Evolutionary conservation across 1,139 yeast species (phyloP), one percentile per base, ranked within the genome.

Genomic region (Suhomyces taliae): DNA sequence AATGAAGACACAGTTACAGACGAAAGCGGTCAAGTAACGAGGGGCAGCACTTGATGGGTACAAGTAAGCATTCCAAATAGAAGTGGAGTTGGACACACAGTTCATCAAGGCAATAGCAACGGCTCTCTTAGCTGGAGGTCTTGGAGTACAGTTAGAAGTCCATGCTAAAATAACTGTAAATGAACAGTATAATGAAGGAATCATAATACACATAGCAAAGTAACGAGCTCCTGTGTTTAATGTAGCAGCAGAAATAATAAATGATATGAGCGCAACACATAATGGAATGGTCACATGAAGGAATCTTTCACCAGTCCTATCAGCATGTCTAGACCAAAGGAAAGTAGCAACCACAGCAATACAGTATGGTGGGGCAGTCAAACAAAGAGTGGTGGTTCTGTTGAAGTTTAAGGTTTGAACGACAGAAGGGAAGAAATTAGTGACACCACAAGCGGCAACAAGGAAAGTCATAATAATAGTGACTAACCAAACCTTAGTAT

Each of bases 361-460:
- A 46, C 78, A 60, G 61, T 81, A 82, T 29, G 86, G 86, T 37
- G 86, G 86, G 36, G 82, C 85, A 5, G 85, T 81, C 52, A 82
- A 66, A 54, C 79, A 75, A 50, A 79, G 67, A 6, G 85, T 81
- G 33, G 76, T 70, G 38, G 79, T 70, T 50, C 70, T 66, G 58
- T 62, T 59, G 53, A 79, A 82, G 37, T 79, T 74, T 53, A 82
- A 67, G 7, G 87, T 81, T 51, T 70, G 63, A 19, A 82, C 84
- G 34, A 82, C 81, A 1, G 84, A 72, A 29, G 86, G 87, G 71
- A 81, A 82, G 61, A 80, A 81, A 57, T 81, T 78, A 29, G 84
- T 80, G 42, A 81, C 80, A 59, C 85, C 83, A 55, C 74, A 66
- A 40, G 84, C 82, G 33, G 84, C 83, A 38, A 79, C 83, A 31